A percentile compares a stretch with the other conserved stretches of the same genome.
Evolutionary conservation across 1,139 yeast species (phyloP).

Genomic region (Geotrichum macrosporum): DNA sequence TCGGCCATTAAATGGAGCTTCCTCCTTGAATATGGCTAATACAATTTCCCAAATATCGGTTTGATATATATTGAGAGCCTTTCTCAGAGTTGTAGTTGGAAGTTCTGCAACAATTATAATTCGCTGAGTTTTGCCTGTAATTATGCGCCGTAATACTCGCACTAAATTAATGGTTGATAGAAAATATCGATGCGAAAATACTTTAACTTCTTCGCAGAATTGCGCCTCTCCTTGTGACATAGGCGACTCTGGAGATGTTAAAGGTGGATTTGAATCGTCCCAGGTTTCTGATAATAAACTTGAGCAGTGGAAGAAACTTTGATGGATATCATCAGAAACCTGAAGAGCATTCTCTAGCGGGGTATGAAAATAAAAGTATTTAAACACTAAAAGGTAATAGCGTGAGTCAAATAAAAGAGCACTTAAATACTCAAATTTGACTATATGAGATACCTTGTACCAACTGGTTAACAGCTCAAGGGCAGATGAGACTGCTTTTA

Average conservation of each 20-base stretch:
- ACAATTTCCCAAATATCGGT: constrained; percentile 63
- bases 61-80: constrained; percentile 49
- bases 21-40: constrained; percentile 64
- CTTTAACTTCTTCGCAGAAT: constrained; percentile 22
- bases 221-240: constrained; percentile 14
- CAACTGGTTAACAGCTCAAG: constrained; percentile 57
- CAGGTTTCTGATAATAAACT: constrained; percentile 30
- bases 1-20: constrained; percentile 87
- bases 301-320: constrained; percentile 48
- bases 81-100: constrained; percentile 42
- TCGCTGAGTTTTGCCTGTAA: constrained; percentile 42
- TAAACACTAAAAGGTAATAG: constrained; percentile 47
- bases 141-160: constrained; percentile 36
- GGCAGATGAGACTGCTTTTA: constrained; percentile 59
- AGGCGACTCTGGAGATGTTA: constrained; percentile 2
- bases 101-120: constrained; percentile 41
- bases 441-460: constrained; percentile 72
- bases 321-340: constrained; percentile 39
- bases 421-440: constrained; percentile 72
- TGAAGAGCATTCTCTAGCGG: constrained; percentile 35
- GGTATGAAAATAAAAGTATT: constrained; percentile 38
- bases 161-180: constrained; percentile 37
- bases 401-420: constrained; percentile 72
- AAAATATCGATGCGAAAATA: constrained; percentile 34
- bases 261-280: constrained; percentile 19